Conservation (phyloP, 768 basidiomycete genomes). For the Tulasnella sp. region DNA sequence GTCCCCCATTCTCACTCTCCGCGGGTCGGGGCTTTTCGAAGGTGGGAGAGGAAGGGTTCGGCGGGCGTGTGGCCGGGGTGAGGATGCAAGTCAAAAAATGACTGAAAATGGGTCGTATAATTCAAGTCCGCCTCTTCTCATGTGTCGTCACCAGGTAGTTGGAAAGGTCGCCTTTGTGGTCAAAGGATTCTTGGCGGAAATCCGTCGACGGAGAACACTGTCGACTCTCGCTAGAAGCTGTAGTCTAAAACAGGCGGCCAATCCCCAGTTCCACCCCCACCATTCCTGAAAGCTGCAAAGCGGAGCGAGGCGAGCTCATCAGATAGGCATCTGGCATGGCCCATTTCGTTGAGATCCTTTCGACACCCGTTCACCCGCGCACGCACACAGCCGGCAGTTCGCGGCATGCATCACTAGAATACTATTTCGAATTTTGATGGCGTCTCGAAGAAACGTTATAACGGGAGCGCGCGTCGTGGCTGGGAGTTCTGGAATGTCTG, state of each 20-base stretch:
- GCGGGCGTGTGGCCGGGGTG: not conserved
- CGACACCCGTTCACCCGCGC: not conserved
- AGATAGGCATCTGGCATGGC: not conserved
- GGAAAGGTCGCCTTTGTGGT: not conserved
- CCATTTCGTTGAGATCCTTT: not conserved
- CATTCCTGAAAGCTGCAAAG: too few relatives aligned
- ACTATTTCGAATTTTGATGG: not conserved
- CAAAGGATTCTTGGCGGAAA: not conserved
- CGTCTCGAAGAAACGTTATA: not conserved
- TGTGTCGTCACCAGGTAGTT: not conserved
- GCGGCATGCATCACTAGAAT: not conserved
- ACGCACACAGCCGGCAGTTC: too few relatives aligned
- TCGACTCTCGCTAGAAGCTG: not conserved
- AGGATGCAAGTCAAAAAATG: not conserved
- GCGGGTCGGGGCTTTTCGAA: not conserved
- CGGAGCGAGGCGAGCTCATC: not conserved
- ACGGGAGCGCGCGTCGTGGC: too few relatives aligned
- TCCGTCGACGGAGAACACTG: slow-evolving; percentile 6
- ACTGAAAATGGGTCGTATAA: not conserved
- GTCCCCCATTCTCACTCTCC: not conserved
- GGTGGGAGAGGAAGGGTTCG: not conserved
- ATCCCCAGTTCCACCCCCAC: not conserved
- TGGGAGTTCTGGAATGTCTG: not conserved
- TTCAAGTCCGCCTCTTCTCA: not conserved
- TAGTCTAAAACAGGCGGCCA: not conserved